Base-by-base conservation (phyloP, 2,329 filamentous ascomycete genomes). In the Pyrenochaeta sp. region DNA sequence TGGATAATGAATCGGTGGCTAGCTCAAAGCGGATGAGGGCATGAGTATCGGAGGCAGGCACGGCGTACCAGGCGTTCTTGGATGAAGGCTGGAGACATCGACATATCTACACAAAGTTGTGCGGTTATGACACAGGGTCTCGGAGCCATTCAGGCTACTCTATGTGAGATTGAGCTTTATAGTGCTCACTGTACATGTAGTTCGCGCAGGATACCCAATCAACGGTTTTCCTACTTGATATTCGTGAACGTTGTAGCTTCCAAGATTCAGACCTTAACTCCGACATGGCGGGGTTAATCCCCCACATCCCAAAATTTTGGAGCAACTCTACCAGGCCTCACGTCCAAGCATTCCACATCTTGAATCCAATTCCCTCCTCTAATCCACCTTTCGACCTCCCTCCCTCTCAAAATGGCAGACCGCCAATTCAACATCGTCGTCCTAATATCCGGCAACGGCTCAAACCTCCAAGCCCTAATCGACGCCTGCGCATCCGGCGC, bases 401-500 rank as follows among this genome's bases (percentile, higher is more conserved):
- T 30, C 44, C 50, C 30, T 25, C 40, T 9, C 30, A 53, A 8
- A 42, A 74, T 74, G 72, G 19, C 72, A 43, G 52, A 64, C 28
- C 52, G 70, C 8, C 74, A 74, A 42, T 72, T 79, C 68, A 85
- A 85, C 55, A 83, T 91, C 67, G 84, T 88, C 51, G 86, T 91
- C 66, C 85, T 92, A 19, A 77, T 78, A 36, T 78, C 76, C 39
- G 75, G 91, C 76, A 88, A 85, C 65, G 91, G 91, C 67, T 88
- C 89, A 39, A 94, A 94, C 75, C 86, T 93, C 22, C 90, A 94
- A 81, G 91, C 91, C 56, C 83, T 96, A 51, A 89, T 90, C 70
- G 86, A 90, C 74, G 85, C 85, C 58, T 80, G 81, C 76, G 78
- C 80, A 49, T 75, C 81, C 28, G 75, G 77, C 32, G 68, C 78